Evolutionary conservation across 148 eudicot species (phyloP), one percentile per base, ranked within the genome.

Genomic region (Chenopodium berlandieri): DNA sequence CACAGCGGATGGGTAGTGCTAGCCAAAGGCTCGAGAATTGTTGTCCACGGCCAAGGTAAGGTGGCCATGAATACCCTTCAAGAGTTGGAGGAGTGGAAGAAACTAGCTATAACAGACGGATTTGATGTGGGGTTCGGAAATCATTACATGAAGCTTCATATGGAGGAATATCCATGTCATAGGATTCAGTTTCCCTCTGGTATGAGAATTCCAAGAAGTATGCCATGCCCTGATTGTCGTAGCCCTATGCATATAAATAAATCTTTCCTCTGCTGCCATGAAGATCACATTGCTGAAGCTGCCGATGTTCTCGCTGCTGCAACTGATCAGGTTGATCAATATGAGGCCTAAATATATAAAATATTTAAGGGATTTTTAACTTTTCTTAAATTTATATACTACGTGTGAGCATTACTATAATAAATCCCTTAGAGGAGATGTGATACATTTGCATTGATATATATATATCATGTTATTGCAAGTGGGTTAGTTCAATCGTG

Each of bases 1-100:
- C 73, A 75, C 40, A 85, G 80, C 14, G 87, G 89, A 7, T 87
- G 89, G 89, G 89, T 83, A 17, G 14, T 87, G 8, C 72, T 87
- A 9, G 81, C 83, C 82, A 82, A 87, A 80, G 89, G 89, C 30
- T 75, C 83, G 8, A 52, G 32, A n/a, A 80, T 84, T 44, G 48
- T 84, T 22, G 58, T 48, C 46, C 82, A 73, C 10, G 87, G 80
- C 27, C 81, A 69, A 3, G 83, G 83, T 2, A 62, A 78, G 62
- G 60, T 63, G 0, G 76, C 80, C 56, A 30, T 80, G 67, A 50
- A 20, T 4, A 64, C 83, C 17, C 74, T 84, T 16, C 63, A 80
- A 56, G 83, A 80, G 58, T 56, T 71, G 27, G 86, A 79, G 32
- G 48, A 17, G 7, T 83, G 83, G 81, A 73, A 68, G 34, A 47